These are phyloP conservation scores for Fusarium lyarnte DNA, from an alignment of 2,329 filamentous ascomycete species.

Conservation along the genomic window DNA sequence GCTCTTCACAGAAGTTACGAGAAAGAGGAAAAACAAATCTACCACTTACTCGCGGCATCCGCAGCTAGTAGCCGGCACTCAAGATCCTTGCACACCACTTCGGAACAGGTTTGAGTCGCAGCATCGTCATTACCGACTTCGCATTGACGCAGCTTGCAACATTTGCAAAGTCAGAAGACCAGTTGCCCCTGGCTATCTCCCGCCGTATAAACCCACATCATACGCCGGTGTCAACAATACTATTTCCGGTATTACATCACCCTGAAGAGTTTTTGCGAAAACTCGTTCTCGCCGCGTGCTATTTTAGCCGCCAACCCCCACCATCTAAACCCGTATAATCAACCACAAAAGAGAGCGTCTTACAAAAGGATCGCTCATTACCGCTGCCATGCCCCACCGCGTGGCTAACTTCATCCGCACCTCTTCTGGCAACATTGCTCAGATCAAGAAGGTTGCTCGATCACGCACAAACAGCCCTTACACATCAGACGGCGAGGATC, in stretches of 20 bases:
- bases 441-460: conserved; percentile 55
- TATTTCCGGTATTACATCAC: conserved; percentile 31
- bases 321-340: conserved; percentile 12
- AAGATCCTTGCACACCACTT: conserved; percentile 31
- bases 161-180: conserved; percentile 26
- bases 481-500: conserved; percentile 50
- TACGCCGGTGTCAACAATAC: conserved; percentile 10
- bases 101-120: conserved; percentile 24
- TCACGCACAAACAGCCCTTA: conserved; percentile 49
- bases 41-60: conserved; percentile 13
- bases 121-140: conserved; percentile 27
- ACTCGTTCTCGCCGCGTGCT: conserved; percentile 9
- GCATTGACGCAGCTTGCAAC: conserved; percentile 8
- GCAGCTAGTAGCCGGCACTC: conserved; percentile 25
- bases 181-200: conserved; percentile 34
- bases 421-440: conserved; percentile 64
- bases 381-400: conserved; percentile 63
- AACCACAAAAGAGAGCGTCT: conserved; percentile 12
- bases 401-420: conserved; percentile 67
- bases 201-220: conserved; percentile 19
- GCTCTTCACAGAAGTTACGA: conserved; percentile 4
- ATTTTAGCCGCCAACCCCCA: conserved; percentile 35
- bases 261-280: conserved; percentile 33
- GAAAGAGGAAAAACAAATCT: conserved; percentile 21
- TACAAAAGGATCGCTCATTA: conserved; percentile 30